A percentile compares a stretch with the other conserved stretches of the same genome.
Evolutionary conservation across 1,284 basidiomycete species (phyloP).

Genomic region (Omphalotus olearius): DNA sequence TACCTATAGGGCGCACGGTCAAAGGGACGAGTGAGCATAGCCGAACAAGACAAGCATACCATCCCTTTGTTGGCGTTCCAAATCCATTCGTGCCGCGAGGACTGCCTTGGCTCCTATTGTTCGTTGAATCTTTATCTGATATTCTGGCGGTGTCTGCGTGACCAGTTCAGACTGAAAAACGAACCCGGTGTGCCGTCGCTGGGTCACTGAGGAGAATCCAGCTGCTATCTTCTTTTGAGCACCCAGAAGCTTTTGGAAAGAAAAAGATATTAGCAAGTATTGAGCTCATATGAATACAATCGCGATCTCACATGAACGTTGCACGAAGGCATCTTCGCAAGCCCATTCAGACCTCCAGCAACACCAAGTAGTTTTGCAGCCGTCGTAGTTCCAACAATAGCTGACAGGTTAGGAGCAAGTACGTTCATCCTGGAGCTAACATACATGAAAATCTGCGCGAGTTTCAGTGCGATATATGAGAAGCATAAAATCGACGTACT

Average conservation of each 20-base stretch:
- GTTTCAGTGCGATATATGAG: neutral
- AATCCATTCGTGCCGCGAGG: slow-evolving; percentile 90
- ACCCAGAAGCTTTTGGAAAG: slow-evolving; percentile 71
- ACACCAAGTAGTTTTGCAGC: slow-evolving; percentile 98
- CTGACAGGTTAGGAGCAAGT: slow-evolving; percentile 95
- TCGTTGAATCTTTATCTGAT: slow-evolving; percentile 88
- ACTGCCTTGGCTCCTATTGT: slow-evolving; percentile 92
- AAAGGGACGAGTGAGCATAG: neutral
- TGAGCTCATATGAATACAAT: neutral
- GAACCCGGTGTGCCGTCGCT: slow-evolving; percentile 94
- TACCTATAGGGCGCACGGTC: slow-evolving; percentile 36
- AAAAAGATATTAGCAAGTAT: slow-evolving; percentile 6
- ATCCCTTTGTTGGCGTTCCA: slow-evolving; percentile 73
- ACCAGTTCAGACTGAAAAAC: slow-evolving; percentile 92
- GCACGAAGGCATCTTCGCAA: slow-evolving; percentile 93
- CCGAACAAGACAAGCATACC: slow-evolving; percentile 47
- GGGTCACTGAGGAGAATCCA: slow-evolving; percentile 77
- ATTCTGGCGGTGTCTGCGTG: slow-evolving; percentile 84
- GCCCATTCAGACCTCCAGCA: slow-evolving; percentile 87
- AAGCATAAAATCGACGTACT: slow-evolving; percentile 37
- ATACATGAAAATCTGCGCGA: slow-evolving; percentile 86
- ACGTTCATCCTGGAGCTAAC: slow-evolving; percentile 99
- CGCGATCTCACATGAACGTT: slow-evolving; percentile 80
- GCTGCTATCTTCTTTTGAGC: slow-evolving; percentile 88
- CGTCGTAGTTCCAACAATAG: slow-evolving; percentile 96